Evolutionary conservation across 2,329 filamentous ascomycete species (phyloP), one percentile per base, ranked within the genome.

Genomic region (Aureobasidium sp.): DNA sequence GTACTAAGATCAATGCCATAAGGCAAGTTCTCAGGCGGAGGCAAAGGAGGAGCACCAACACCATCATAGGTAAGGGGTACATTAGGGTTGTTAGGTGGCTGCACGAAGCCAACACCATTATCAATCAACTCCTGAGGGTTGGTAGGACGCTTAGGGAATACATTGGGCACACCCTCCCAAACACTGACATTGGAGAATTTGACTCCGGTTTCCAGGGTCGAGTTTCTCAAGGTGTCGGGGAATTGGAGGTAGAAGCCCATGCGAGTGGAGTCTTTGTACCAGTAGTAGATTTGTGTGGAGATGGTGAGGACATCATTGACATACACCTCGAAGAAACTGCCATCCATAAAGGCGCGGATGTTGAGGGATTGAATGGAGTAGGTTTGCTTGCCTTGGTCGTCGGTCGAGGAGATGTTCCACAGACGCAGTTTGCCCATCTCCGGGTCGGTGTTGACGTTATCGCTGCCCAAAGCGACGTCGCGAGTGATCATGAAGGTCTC

Each of bases 241-340:
- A 41, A 61, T 16, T 61, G 58, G 8, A 61, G 48, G 47, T 61
- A 61, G 29, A 61, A 61, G 30, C 58, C 58, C 58, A 61, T 61
- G n/a, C 47, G 29, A 14, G 58, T 61, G 29, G 47, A 51, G 27
- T 61, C 58, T 16, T 25, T 34, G 58, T 61, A 61, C 58, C 58
- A 61, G 29, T 61, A 53, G 13, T 61, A 61, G 10, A 61, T 21
- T 1, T 50, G 58, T 3, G 58, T 61, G 30, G 58, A 51, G 21
- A 61, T 53, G 27, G 58, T 61, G 3, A 61, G 36, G 1, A 61
- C 45, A n/a, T 61, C 58, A 9, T 61, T 61, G 29, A 61, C 58
- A 14, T 61, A 61, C 36, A 61, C 58, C 25, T 61, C 58, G 30
- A 61, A 53, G 58, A 61, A 61, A 37, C 36, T 42, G 36, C 58